Evolutionary conservation across 352 stramenopile genomes (phyloP).

Genomic region (Phytophthora hibernalis): DNA sequence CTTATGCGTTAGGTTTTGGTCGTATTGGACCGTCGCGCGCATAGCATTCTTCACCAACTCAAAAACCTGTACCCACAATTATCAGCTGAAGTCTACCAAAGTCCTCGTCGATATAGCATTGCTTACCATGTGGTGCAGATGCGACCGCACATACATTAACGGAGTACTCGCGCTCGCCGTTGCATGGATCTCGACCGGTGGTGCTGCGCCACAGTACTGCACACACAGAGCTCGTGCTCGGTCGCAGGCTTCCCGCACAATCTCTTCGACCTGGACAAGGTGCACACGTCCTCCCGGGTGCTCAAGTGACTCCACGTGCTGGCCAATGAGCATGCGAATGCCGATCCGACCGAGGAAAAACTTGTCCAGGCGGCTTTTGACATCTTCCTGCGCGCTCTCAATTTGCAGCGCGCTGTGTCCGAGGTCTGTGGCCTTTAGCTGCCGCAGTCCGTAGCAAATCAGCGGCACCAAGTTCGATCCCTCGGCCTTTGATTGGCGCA

Average conservation of each 20-base stretch:
- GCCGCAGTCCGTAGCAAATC: conserved; percentile 77
- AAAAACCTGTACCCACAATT: too few relatives aligned
- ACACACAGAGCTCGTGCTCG: conserved; percentile 63
- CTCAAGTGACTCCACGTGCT: conserved; percentile 78
- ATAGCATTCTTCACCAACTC: conserved; percentile 99
- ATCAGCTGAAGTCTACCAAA: too few relatives aligned
- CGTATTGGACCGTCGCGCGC: conserved; percentile 96
- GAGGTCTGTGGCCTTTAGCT: conserved; percentile 70
- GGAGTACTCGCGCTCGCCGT: conserved; percentile 58
- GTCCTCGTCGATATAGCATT: too few relatives aligned
- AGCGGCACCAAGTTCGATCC: conserved; percentile 83
- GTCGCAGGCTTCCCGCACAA: conserved; percentile 62
- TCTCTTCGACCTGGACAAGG: conserved; percentile 74
- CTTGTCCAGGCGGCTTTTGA: conserved; percentile 92
- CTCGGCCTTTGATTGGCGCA: conserved; percentile 58
- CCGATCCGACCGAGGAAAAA: conserved; percentile 99
- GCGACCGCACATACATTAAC: conserved; percentile 85
- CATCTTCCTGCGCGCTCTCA: conserved; percentile 71
- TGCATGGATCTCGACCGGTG: conserved; percentile 63
- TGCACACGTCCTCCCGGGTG: conserved; percentile 72
- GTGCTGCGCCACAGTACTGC: conserved; percentile 61
- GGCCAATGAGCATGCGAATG: conserved; percentile 99
- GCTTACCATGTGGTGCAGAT: conserved; percentile 90
- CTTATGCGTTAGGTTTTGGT: conserved; percentile 76
- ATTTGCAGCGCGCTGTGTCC: conserved; percentile 68